A percentile compares a stretch with the other conserved stretches of the same genome.
phyloP scores from a whole-genome alignment of 1,284 basidiomycete species.

The Cryptococcus sp. region DNA sequence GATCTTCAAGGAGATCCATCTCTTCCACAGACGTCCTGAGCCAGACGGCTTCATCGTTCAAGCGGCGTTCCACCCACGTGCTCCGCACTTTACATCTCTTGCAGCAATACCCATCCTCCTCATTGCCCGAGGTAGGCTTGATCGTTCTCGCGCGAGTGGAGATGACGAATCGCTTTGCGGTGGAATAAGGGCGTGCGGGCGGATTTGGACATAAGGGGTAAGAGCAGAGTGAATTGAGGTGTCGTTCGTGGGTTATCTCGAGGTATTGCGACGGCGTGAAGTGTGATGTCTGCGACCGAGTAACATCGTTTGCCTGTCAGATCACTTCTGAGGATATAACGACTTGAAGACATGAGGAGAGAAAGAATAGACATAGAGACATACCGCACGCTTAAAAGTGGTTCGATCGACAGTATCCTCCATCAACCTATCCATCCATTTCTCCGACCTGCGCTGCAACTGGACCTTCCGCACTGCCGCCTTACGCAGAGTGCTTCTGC shows the following conservation, averaged over 20 bases:
- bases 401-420: slow-evolving; percentile 26
- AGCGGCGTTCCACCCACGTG: slow-evolving; percentile 27
- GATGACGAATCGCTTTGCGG: slow-evolving; percentile 28
- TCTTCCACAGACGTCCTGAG: slow-evolving; percentile 20
- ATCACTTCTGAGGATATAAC: not conserved
- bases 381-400: slow-evolving; percentile 30
- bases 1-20: slow-evolving; percentile 36
- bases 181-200: slow-evolving; percentile 29
- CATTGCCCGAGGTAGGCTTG: slow-evolving; percentile 36
- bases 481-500: slow-evolving; percentile 5
- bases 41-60: slow-evolving; percentile 38
- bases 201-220: slow-evolving; percentile 39
- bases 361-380: slow-evolving; percentile 7
- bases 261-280: slow-evolving; percentile 32
- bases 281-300: slow-evolving; percentile 12
- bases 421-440: slow-evolving; percentile 36
- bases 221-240: slow-evolving; percentile 42
- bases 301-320: too few relatives aligned
- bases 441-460: slow-evolving; percentile 22
- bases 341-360: not conserved
- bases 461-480: slow-evolving; percentile 14
- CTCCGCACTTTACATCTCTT: slow-evolving; percentile 28
- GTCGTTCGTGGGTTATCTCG: slow-evolving; percentile 42
- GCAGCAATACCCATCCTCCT: slow-evolving; percentile 40
- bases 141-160: slow-evolving; percentile 30